Evolutionary conservation across 164 flowering plant genomes (phyloP).

Genomic region (Vitis amurensis): DNA sequence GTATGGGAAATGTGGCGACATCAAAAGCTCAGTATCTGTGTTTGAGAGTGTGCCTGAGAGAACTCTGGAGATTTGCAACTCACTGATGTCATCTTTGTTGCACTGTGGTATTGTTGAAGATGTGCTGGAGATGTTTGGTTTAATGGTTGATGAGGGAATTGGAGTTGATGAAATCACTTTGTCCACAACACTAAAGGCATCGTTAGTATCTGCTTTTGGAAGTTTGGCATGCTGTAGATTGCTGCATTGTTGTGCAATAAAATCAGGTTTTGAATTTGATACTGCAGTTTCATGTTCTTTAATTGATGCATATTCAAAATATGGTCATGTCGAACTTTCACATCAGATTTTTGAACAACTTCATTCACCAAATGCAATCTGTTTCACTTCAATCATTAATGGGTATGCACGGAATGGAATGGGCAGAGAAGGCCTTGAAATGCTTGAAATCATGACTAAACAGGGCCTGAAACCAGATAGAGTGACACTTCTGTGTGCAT

Average conservation of each 20-base stretch:
- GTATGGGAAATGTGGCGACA: constrained; percentile 73
- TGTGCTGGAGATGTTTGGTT: constrained; percentile 58
- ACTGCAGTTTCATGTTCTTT: constrained; percentile 57
- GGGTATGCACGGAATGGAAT: constrained; percentile 69
- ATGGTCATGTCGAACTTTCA: constrained; percentile 48
- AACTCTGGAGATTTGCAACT: constrained; percentile 57
- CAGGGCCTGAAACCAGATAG: constrained; percentile 61
- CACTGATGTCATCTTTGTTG: constrained; percentile 62
- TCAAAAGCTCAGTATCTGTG: constrained; percentile 43
- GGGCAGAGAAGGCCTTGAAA: constrained; percentile 53
- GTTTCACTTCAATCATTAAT: constrained; percentile 66
- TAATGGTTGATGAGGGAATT: constrained; percentile 63
- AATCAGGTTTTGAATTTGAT: constrained; percentile 53
- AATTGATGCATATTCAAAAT: constrained; percentile 68
- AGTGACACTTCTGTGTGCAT: constrained; percentile 59
- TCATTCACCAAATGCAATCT: constrained; percentile 45
- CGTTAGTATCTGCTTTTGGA: constrained; percentile 31
- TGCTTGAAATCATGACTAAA: constrained; percentile 41
- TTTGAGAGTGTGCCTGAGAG: constrained; percentile 36
- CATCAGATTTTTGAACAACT: constrained; percentile 39
- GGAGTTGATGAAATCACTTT: constrained; percentile 59
- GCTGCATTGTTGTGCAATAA: constrained; percentile 56
- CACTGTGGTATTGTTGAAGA: constrained; percentile 46
- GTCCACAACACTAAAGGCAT: constrained; percentile 62
- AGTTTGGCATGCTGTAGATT: constrained; percentile 32